phyloP scores from a whole-genome alignment of 495 filamentous ascomycete species.

The Aspergillus cavernicola region DNA sequence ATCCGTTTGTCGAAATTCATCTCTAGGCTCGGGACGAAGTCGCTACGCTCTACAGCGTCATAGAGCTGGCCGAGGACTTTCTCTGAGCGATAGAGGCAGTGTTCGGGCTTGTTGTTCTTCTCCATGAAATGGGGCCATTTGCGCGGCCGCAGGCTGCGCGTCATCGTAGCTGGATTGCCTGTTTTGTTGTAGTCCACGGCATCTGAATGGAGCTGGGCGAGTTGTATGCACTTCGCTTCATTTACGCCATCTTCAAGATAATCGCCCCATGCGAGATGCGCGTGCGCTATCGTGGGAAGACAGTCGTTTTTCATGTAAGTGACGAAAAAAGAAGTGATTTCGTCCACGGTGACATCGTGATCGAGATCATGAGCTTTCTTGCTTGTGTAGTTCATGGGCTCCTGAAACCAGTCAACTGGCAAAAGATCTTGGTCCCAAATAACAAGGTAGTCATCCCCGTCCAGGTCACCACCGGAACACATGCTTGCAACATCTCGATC shows the following conservation, averaged over 20 bases:
- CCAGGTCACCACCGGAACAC: slow-evolving; percentile 94
- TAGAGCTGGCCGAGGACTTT: slow-evolving; percentile 83
- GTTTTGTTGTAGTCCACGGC: slow-evolving; percentile 94
- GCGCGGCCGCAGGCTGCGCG: slow-evolving; percentile 51
- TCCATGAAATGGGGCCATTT: slow-evolving; percentile 93
- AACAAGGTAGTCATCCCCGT: slow-evolving; percentile 93
- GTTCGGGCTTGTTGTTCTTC: slow-evolving; percentile 49
- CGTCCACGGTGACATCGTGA: slow-evolving; percentile 58
- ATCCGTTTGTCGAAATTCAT: slow-evolving; percentile 75
- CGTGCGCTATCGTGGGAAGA: slow-evolving; percentile 72
- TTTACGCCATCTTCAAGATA: slow-evolving; percentile 57
- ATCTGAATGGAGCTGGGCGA: slow-evolving; percentile 80
- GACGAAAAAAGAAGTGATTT: slow-evolving; percentile 83
- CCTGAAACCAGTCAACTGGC: slow-evolving; percentile 62
- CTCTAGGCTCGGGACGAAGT: slow-evolving; percentile 68
- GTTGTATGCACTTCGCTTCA: slow-evolving; percentile 63
- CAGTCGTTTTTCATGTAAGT: slow-evolving; percentile 90
- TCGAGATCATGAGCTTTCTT: slow-evolving; percentile 48
- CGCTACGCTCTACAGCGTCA: slow-evolving; percentile 61
- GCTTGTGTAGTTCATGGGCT: slow-evolving; percentile 69
- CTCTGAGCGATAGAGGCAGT: slow-evolving; percentile 59
- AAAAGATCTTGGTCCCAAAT: slow-evolving; percentile 84
- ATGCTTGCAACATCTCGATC: slow-evolving; percentile 85
- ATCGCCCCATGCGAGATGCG: slow-evolving; percentile 81
- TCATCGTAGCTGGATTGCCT: slow-evolving; percentile 70